These are phyloP conservation scores for Anaeromyces robustus DNA, from an alignment of 192 early-diverging fungal genomes.

Conservation along the genomic window DNA sequence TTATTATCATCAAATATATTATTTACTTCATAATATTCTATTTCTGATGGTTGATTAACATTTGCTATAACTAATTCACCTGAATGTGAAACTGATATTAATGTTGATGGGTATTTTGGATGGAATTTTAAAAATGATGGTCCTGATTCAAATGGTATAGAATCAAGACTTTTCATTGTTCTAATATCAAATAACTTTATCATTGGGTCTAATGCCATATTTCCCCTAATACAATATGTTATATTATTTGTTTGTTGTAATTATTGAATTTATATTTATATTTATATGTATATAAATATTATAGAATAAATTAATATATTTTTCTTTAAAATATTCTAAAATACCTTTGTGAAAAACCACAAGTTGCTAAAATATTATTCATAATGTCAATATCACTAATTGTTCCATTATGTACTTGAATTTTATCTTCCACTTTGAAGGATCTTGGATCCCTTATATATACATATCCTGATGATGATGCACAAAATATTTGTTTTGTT, in stretches of 20 bases:
- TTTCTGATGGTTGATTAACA: constrained; percentile 18
- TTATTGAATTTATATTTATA: too few species aligned
- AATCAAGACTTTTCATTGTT: constrained; percentile 47
- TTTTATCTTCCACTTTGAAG: constrained; percentile 36
- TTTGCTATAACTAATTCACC: constrained; percentile 58
- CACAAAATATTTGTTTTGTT: constrained; percentile 43
- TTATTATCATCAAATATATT: neutral
- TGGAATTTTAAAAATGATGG: constrained; percentile 58
- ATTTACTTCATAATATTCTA: constrained; percentile 17
- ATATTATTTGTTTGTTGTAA: neutral
- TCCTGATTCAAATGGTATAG: constrained; percentile 50
- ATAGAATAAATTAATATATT: too few species aligned
- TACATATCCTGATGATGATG: constrained; percentile 43
- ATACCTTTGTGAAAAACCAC: constrained; percentile 54
- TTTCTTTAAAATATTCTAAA: too few species aligned
- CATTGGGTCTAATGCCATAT: constrained; percentile 52
- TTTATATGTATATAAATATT: too few species aligned
- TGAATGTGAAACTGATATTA: constrained; percentile 45
- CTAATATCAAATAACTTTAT: constrained; percentile 75
- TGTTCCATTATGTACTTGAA: constrained; percentile 61
- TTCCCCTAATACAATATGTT: constrained; percentile 9
- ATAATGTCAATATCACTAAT: constrained; percentile 60
- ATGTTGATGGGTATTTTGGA: constrained; percentile 42
- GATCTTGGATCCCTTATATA: constrained; percentile 49
- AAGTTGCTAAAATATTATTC: constrained; percentile 56